Evolutionary conservation across 2,329 filamentous ascomycete species (phyloP), one percentile per base, ranked within the genome.

Genomic region (Penicillium sp.): DNA sequence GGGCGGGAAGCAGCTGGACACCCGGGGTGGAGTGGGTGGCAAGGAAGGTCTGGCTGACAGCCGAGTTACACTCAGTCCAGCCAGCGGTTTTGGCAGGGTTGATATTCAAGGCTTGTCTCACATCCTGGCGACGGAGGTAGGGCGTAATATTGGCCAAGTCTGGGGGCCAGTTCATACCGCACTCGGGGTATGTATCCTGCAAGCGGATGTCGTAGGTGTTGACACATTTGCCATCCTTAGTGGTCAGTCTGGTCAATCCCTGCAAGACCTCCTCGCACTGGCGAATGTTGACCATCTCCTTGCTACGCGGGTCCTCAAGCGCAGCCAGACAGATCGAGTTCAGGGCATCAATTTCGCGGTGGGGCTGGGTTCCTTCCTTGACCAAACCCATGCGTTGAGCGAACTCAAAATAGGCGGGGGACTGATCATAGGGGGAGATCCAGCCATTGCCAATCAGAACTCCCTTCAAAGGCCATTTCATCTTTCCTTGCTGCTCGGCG

Each of bases 141-240:
- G 93, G 92, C 6, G 88, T 91, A 24, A 99, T 86, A 54, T 85
- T 75, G 51, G 79, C 78, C 72, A 99, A 83, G 79, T 99, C 95
- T 66, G 93, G 91, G 35, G 95, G 95, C 96, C 96, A 99, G 80
- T 93, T 94, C 93, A 97, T 97, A 68, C 95, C 95, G 76, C 95
- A 99, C 65, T 89, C 90, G 4, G 91, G 90, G 76, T 87, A 92
- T 7, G 81, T 81, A 77, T 99, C 95, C 66, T 84, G 88, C 51
- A 97, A 84, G 51, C 94, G 91, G 57, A 98, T 86, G 76, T 99
- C 95, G 78, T 99, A 99, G 92, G 98, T 97, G 80, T 99, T 99
- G 75, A 89, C 77, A 77, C 96, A 99, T 72, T 87, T 81, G 15
- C 81, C 81, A 38, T 80, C 81, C 13, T 85, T 83, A 61, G 83